Evolutionary conservation across 2,329 filamentous ascomycete species (phyloP), one percentile per base, ranked within the genome.

Genomic region (Fusarium protoensiforme): DNA sequence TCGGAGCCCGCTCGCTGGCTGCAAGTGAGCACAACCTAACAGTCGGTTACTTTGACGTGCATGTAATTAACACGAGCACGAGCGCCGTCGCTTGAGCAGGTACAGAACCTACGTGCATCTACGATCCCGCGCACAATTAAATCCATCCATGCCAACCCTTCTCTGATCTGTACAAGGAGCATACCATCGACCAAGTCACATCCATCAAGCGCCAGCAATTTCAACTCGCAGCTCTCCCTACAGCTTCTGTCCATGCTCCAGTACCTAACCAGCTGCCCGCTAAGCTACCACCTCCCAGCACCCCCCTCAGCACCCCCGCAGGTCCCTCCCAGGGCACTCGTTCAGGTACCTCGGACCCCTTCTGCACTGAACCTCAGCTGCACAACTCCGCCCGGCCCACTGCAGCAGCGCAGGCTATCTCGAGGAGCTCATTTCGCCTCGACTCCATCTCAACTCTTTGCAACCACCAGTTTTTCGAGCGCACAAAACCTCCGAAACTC

Each of bases 391-490:
- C 72, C 62, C 62, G 64, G 68, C 54, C 66, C 69, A 64, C 60
- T 54, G 58, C 56, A 58, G 58, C 56, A 58, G 57, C 68, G 64
- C 46, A 53, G 46, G 27, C 73, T 72, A 78, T 78, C 74, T 75
- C 54, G 65, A 64, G 62, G 67, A 75, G 75, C 77, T 78, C 77
- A 78, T 78, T 77, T 78, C 76, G 68, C 62, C 75, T 78, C 68
- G 72, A 75, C 72, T 75, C 73, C 75, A 76, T 78, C 73, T 71
- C 73, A 74, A 75, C 71, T 67, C 67, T 74, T 65, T 69, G 68
- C 72, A 78, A 75, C 69, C 72, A 77, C 76, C 67, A 68, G 71
- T 63, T 77, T 76, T 71, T 73, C 64, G 63, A 64, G 72, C 75
- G 75, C 76, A 78, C 75, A 74, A 72, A 70, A 60, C 65, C 65